A percentile compares a stretch with the other conserved stretches of the same genome.
Evolutionary conservation across 106 monocot species (phyloP).

Genomic region (Apostasia shenzhenica): DNA sequence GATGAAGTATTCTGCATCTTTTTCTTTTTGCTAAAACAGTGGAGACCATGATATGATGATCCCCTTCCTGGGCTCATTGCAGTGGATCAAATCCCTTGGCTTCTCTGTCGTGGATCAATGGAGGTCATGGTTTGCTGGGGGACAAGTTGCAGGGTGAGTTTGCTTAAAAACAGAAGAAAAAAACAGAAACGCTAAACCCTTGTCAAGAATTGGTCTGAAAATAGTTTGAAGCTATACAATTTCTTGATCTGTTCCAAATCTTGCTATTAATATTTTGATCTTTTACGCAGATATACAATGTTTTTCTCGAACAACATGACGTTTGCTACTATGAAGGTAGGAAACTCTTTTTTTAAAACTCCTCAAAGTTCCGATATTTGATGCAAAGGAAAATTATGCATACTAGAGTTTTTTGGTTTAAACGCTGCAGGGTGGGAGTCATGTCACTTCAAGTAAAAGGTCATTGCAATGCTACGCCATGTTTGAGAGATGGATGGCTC

Average conservation of each 20-base stretch:
- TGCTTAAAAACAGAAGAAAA: background rate
- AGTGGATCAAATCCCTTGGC: slow-evolving; percentile 53
- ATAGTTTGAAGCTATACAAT: slow-evolving; percentile 42
- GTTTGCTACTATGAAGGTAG: background rate
- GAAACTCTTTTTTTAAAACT: background rate
- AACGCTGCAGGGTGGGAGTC: slow-evolving; percentile 1
- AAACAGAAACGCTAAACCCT: background rate
- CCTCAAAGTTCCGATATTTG: background rate
- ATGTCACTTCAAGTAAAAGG: slow-evolving; percentile 1
- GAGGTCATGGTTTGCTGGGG: slow-evolving; percentile 46
- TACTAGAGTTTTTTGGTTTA: background rate
- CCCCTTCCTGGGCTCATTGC: slow-evolving; percentile 36
- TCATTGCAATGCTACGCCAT: slow-evolving; percentile 1
- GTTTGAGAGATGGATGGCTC: slow-evolving; percentile 7
- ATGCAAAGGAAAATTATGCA: too few species aligned
- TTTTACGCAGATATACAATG: slow-evolving; percentile 4
- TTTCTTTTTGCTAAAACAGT: slow-evolving; percentile 14
- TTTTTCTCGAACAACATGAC: slow-evolving; percentile 4
- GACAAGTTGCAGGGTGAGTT: slow-evolving; percentile 58
- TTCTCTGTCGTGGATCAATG: slow-evolving; percentile 48
- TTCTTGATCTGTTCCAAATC: background rate
- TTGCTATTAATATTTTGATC: too few species aligned
- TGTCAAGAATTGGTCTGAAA: slow-evolving; percentile 11
- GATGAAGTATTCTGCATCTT: background rate
- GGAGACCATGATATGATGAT: slow-evolving; percentile 49